These are phyloP conservation scores for Aspergillus novoparasiticus DNA, from an alignment of 2,329 filamentous ascomycete species.

Conservation along the genomic window DNA sequence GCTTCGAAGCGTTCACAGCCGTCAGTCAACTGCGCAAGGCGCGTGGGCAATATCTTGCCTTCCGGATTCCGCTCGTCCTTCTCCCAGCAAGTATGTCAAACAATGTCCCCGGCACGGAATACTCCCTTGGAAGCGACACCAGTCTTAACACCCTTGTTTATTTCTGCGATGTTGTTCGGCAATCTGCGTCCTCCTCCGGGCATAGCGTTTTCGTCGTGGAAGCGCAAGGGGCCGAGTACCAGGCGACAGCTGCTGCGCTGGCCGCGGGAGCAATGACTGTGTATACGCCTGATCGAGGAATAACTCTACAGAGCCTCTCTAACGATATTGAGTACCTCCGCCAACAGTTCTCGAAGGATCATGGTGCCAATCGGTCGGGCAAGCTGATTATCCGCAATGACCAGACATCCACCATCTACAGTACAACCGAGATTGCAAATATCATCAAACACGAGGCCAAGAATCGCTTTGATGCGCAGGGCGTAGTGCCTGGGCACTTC, in stretches of 20 bases:
- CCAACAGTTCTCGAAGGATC: conserved; percentile 79
- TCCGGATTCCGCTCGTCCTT: conserved; percentile 89
- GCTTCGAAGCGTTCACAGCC: conserved; percentile 95
- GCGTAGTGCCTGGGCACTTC: conserved; percentile 88
- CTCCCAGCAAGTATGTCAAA: conserved; percentile 98
- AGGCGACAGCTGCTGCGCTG: conserved; percentile 57
- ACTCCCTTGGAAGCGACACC: conserved; percentile 94
- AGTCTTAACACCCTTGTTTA: conserved; percentile 92
- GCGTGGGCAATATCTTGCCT: conserved; percentile 73
- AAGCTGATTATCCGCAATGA: conserved; percentile 95
- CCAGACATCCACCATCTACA: conserved; percentile 85
- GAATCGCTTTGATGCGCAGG: conserved; percentile 85
- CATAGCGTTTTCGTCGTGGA: conserved; percentile 96
- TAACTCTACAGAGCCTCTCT: conserved; percentile 87
- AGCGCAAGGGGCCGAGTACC: conserved; percentile 84
- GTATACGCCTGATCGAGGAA: conserved; percentile 96
- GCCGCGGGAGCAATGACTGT: conserved; percentile 89
- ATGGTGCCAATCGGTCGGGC: conserved; percentile 82
- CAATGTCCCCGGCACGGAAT: conserved; percentile 97
- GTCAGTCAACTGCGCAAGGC: conserved; percentile 84
- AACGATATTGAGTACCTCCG: conserved; percentile 86
- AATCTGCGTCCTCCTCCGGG: conserved; percentile 90
- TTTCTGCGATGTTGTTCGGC: conserved; percentile 97
- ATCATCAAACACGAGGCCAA: conserved; percentile 92
- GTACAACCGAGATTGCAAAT: conserved; percentile 85